Percentiles rank a stretch among this genome's conserved stretches.
Conservation (phyloP, 352 stramenopile genomes). For the Pelagophyceae sp. region DNA sequence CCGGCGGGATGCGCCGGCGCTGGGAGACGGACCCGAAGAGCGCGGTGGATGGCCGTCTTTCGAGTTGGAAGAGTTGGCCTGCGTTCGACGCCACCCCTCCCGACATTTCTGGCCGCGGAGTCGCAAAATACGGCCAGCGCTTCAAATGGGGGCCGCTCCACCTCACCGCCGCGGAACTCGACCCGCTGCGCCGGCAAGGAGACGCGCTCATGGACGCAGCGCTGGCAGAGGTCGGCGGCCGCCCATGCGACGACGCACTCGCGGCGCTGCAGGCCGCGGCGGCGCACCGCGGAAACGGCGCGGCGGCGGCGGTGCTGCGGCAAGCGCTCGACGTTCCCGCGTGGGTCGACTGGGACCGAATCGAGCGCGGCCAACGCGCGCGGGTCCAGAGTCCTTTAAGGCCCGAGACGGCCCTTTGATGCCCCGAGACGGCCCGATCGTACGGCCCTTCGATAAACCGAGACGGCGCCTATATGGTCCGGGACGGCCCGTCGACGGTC, state of each 20-base stretch:
- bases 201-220: neutral
- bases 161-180: neutral
- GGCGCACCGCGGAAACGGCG: neutral
- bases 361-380: neutral
- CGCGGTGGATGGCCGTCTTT: no score
- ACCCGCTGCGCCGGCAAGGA: neutral
- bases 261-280: neutral
- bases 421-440: no score
- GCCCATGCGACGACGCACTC: neutral
- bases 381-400: no score
- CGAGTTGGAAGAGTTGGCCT: no score
- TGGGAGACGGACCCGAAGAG: no score
- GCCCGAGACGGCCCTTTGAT: no score
- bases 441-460: no score
- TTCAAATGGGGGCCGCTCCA: neutral
- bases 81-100: no score
- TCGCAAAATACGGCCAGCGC: neutral
- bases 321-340: neutral
- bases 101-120: neutral
- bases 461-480: no score
- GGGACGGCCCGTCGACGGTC: no score
- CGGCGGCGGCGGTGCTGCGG: no score
- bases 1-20: no score
- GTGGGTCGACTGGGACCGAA: neutral
- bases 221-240: neutral